Evolutionary conservation across 495 filamentous ascomycete species (phyloP).

Genomic region (Gamarada debralockiae): DNA sequence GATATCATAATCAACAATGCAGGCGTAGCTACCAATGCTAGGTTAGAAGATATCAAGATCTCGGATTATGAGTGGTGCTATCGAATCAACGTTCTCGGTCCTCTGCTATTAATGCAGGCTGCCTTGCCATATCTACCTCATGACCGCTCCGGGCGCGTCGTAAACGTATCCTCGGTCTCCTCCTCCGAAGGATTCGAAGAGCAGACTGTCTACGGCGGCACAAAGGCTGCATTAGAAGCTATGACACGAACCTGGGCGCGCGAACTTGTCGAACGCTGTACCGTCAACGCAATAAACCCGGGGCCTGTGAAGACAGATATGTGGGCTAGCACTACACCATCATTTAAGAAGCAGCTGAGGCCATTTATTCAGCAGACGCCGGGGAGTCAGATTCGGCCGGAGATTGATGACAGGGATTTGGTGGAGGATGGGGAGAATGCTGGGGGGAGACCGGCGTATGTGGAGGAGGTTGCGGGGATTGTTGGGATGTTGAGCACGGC

Average conservation of each 20-base stretch:
- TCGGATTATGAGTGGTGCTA: slow-evolving; percentile 70
- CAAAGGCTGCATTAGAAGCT: slow-evolving; percentile 85
- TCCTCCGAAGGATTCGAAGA: slow-evolving; percentile 63
- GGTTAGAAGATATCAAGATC: slow-evolving; percentile 50
- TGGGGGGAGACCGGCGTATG: slow-evolving; percentile 70
- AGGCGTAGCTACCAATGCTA: slow-evolving; percentile 59
- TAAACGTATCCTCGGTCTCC: slow-evolving; percentile 73
- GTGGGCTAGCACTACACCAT: slow-evolving; percentile 35
- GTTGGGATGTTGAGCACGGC: slow-evolving; percentile 77
- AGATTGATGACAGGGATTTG: slow-evolving; percentile 57
- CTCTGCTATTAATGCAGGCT: slow-evolving; percentile 75
- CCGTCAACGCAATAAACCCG: slow-evolving; percentile 86
- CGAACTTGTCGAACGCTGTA: slow-evolving; percentile 72
- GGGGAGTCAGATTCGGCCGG: slow-evolving; percentile 45
- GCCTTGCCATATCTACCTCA: slow-evolving; percentile 64
- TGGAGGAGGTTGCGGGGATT: slow-evolving; percentile 74
- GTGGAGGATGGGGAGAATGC: slow-evolving; percentile 54
- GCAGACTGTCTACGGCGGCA: slow-evolving; percentile 81
- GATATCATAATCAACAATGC: slow-evolving; percentile 92
- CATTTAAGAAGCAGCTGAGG: slow-evolving; percentile 37
- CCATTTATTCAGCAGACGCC: slow-evolving; percentile 68
- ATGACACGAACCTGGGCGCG: slow-evolving; percentile 89
- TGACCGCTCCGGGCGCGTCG: slow-evolving; percentile 72
- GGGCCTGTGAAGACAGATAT: slow-evolving; percentile 82
- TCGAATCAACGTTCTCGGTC: slow-evolving; percentile 80